Evolutionary conservation across 768 basidiomycete genomes (phyloP).

Genomic region (Pleurotus giganteus): DNA sequence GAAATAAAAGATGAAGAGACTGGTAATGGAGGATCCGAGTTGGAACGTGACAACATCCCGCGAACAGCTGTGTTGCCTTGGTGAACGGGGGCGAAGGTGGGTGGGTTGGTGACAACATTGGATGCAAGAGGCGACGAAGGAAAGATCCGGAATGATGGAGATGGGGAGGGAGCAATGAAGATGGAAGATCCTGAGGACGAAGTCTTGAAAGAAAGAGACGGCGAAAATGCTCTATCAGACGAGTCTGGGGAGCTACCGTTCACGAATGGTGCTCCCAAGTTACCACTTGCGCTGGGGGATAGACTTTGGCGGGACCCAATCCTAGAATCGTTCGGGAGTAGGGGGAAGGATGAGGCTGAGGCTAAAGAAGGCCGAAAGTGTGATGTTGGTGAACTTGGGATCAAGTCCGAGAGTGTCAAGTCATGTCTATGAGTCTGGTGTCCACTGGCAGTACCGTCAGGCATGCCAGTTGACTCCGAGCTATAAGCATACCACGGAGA

Average conservation of each 20-base stretch:
- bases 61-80: no score
- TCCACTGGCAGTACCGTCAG: background rate
- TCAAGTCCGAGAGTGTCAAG: background rate
- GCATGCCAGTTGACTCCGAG: background rate
- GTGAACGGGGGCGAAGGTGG: background rate
- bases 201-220: background rate
- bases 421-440: background rate
- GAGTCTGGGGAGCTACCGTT: no score
- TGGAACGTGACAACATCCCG: no score
- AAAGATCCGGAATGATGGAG: conserved; percentile 3
- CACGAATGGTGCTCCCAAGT: background rate
- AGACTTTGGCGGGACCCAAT: background rate
- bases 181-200: conserved; percentile 6
- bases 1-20: background rate
- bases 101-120: background rate
- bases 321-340: background rate
- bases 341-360: background rate
- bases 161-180: conserved; percentile 1
- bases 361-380: no score
- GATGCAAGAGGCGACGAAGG: conserved; percentile 1
- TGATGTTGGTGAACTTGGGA: background rate
- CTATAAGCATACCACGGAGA: background rate
- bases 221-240: background rate
- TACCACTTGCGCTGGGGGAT: background rate
- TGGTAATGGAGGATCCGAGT: background rate